Conservation (phyloP, 768 basidiomycete genomes). For the Pleurotus platypus region DNA sequence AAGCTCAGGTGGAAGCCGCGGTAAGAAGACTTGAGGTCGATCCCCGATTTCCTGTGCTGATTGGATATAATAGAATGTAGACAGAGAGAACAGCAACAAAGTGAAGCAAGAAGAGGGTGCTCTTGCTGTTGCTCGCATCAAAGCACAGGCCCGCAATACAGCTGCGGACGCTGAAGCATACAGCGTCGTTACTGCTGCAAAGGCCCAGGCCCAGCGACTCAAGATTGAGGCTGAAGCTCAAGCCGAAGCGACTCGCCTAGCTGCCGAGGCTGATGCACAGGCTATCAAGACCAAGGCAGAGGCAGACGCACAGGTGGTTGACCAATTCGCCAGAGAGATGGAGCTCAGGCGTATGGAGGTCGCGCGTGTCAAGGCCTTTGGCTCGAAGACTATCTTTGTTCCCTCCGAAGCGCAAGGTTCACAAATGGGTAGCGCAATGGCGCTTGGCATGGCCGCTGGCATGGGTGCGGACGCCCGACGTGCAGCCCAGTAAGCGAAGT, state of each 20-base stretch:
- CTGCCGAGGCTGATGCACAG: constrained; percentile 71
- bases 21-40: constrained; percentile 32
- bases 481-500: background rate
- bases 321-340: constrained; percentile 77
- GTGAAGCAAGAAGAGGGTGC: constrained; percentile 84
- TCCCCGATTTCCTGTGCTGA: too few relatives aligned
- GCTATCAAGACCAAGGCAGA: constrained; percentile 61
- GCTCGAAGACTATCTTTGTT: constrained; percentile 65
- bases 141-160: constrained; percentile 60
- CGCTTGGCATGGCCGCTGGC: constrained; percentile 66
- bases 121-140: constrained; percentile 73
- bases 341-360: constrained; percentile 66
- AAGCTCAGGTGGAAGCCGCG: constrained; percentile 86
- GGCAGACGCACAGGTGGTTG: constrained; percentile 58
- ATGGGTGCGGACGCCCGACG: constrained; percentile 43
- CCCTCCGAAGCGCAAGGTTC: constrained; percentile 58
- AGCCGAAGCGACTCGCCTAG: constrained; percentile 73
- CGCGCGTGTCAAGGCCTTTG: constrained; percentile 58
- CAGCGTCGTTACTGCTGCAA: constrained; percentile 66
- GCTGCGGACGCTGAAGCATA: constrained; percentile 78
- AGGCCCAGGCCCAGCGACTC: constrained; percentile 64
- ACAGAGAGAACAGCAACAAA: constrained; percentile 84
- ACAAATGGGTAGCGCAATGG: constrained; percentile 60
- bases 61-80: constrained; percentile 56
- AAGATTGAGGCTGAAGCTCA: constrained; percentile 77